Evolutionary conservation across 2,329 filamentous ascomycete species (phyloP), one percentile per base, ranked within the genome.

Genomic region (Trichoderma semiorbis): DNA sequence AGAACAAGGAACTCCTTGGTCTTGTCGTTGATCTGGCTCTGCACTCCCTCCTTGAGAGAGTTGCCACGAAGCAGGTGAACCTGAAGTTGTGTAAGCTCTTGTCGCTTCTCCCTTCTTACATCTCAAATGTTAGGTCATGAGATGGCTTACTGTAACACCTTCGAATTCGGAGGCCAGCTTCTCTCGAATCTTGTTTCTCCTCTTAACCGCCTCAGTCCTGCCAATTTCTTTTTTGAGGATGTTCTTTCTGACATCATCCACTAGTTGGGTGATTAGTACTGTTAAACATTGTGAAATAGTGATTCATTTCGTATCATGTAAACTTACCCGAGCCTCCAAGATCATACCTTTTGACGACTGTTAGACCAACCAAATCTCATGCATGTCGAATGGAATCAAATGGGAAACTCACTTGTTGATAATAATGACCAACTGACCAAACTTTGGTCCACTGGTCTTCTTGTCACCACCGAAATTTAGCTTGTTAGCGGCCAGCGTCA

Each of bases 171-270:
- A 58, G 30, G 67, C 43, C 57, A 69, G 30, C 67, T 69, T 69
- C 57, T 69, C 67, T 50, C 67, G 67, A 16, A 69, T 69, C 67
- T 69, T 69, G 39, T 69, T 69, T 62, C 67, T 61, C 67, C 57
- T 69, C 67, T 53, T 69, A 3, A 69, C 58, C 5, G 67, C 67
- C 36, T 69, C 67, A 26, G 57, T 69, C 57, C 67, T 69, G 55
- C 67, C 67, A 43, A 69, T 69, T 28, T 69, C 67, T 16, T 62
- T 69, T 28, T 39, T 69, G 36, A 69, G 67, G 57, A 69, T 69
- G 3, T 69, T 69, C 16, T 69, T 69, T 21, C 67, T 61, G 57
- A 69, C 67, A 53, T 69, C 67, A n/a, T 69, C 67, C 67, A 62
- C 67, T 69, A 4, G n/a, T 28, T n/a, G 16, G 39, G 39, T 36